A percentile compares a stretch with the other conserved stretches of the same genome.
Evolutionary conservation across 2,329 filamentous ascomycete species (phyloP).

Genomic region (Alternaria angustiovoidea): DNA sequence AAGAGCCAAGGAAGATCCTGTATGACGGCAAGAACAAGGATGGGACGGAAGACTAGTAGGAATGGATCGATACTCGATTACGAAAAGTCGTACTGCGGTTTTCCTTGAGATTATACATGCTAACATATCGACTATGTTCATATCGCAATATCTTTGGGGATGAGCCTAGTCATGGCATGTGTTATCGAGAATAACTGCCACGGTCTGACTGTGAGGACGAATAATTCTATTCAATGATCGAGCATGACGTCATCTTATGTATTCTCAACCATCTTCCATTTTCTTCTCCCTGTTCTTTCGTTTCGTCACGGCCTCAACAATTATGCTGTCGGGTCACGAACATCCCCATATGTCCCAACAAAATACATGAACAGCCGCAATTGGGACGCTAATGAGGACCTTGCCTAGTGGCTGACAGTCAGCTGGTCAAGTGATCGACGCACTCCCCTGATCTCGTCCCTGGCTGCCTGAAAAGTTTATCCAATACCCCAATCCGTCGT

Average conservation of each 20-base stretch:
- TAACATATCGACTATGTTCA: background rate
- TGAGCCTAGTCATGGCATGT: background rate
- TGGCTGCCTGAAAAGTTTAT: background rate
- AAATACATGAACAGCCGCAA: background rate
- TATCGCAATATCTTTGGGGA: background rate
- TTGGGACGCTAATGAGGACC: background rate
- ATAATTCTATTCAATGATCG: background rate
- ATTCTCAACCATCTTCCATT: background rate
- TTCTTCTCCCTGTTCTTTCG: background rate
- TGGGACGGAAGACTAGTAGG: rapidly evolving
- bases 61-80: background rate
- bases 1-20: background rate
- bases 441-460: background rate
- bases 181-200: background rate
- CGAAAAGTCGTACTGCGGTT: background rate
- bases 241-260: background rate
- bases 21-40: background rate
- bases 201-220: background rate
- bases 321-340: background rate
- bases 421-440: background rate
- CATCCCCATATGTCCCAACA: background rate
- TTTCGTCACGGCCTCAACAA: background rate
- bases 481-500: background rate
- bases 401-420: slow-evolving; percentile 1
- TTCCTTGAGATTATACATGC: background rate